Percentiles rank a stretch among this genome's conserved stretches.
Evolutionary conservation across 176 grass and related monocot genomes (phyloP).

Genomic region (Rhynchospora breviuscula): DNA sequence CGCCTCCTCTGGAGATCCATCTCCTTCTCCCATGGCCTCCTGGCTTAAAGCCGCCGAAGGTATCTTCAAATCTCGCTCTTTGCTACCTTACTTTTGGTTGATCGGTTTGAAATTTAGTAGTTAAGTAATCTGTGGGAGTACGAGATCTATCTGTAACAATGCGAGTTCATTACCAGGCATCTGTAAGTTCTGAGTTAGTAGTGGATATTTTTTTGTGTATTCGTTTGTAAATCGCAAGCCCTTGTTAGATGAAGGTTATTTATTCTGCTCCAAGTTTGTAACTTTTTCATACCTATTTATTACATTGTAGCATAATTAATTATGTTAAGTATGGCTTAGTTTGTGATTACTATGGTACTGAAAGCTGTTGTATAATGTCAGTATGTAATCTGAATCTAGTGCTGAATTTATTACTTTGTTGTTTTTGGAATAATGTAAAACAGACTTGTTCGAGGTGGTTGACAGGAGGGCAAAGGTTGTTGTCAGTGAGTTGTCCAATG

Average conservation of each 20-base stretch:
- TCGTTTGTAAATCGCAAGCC: neutral
- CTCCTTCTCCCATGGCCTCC: slow-evolving; percentile 62
- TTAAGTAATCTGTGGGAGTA: neutral
- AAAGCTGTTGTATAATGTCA: slow-evolving; percentile 4
- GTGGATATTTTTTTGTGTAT: neutral
- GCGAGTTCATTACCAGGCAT: slow-evolving; percentile 17
- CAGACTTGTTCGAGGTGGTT: slow-evolving; percentile 95
- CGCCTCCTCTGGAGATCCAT: neutral
- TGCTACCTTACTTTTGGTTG: neutral
- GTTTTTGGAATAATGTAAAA: slow-evolving; percentile 9
- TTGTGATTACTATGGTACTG: neutral
- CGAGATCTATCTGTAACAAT: slow-evolving; percentile 14
- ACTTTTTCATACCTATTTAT: neutral
- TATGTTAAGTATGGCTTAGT: neutral
- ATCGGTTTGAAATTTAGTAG: neutral
- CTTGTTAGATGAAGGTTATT: neutral
- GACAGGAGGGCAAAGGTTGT: slow-evolving; percentile 93
- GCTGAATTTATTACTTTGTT: neutral
- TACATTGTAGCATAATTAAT: neutral
- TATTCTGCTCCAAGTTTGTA: neutral
- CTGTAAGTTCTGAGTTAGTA: neutral
- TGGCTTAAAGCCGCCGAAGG: slow-evolving; percentile 99
- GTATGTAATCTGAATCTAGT: slow-evolving; percentile 16
- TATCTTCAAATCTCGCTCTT: slow-evolving; percentile 29
- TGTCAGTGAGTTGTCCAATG: slow-evolving; percentile 72